Base-by-base conservation (phyloP, 2,329 filamentous ascomycete genomes). In the Phoma herbarum region DNA sequence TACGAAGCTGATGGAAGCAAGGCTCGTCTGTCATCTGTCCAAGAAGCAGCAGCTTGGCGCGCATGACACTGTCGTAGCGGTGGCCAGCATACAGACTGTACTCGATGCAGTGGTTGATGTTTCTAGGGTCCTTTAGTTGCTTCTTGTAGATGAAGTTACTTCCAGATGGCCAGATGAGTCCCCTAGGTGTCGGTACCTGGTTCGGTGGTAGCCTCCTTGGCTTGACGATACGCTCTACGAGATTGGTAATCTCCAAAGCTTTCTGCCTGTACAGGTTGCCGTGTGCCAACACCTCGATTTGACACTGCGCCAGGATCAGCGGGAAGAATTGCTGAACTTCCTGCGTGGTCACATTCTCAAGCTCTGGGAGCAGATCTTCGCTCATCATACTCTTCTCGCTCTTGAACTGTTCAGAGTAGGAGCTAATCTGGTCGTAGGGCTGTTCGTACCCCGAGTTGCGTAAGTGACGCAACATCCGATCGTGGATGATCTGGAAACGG, bases 261-360 rank as follows among this genome's bases (percentile, higher is more conserved):
- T 99, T 95, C 75, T 96, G 92, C 79, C 93, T 96, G 82, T 96
- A 93, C 54, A 99, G 76, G 76, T 99, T 99, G 51, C 95, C 95
- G 70, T 97, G 93, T 0, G 89, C 90, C 55, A 96, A 86, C 2
- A 93, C 85, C 76, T 99, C 94, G 63, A 97, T 89, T 70, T 96
- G 90, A 65, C 94, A 84, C 73, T 97, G 93, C 12, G 87, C 84
- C 42, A 98, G 83, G 45, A 97, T 81, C 68, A 95, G 89, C 41
- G 90, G 90, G 74, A 90, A 90, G 79, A 97, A 97, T 7, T 84
- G 80, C 47, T 88, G 85, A 37, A 97, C 86, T 59, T 91, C 89
- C 22, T 91, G 87, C 1, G 86, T 85, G 0, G 90, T 91, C 55
- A 97, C 84, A 59, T 85, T 83, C 10, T 89, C 87, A 23, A 98